Conservation (phyloP, 1,139 yeast genomes). For the Debaryomyces sp. region DNA sequence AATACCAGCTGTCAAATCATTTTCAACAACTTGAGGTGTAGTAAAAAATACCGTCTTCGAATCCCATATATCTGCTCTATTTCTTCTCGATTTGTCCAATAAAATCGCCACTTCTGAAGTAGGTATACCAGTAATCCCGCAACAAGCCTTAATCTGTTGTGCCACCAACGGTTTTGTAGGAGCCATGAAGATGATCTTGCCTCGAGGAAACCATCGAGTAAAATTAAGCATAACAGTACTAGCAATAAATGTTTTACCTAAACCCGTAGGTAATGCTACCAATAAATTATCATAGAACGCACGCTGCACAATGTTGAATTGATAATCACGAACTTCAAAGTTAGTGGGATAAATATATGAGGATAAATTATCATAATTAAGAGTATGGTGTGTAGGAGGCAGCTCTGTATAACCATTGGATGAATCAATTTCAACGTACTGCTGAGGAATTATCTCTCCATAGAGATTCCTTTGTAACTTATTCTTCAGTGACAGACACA, state of each 20-base stretch:
- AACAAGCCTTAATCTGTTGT: constrained; percentile 93
- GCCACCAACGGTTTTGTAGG: constrained; percentile 97
- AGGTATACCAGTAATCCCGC: constrained; percentile 85
- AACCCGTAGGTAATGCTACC: constrained; percentile 95
- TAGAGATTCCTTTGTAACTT: constrained; percentile 6
- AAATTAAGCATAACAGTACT: constrained; percentile 91
- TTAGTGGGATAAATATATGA: constrained; percentile 85
- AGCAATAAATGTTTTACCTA: constrained; percentile 97
- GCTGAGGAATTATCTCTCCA: constrained; percentile 7
- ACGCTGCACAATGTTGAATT: constrained; percentile 71
- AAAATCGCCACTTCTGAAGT: constrained; percentile 76
- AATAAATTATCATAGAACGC: constrained; percentile 75
- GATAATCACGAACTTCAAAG: constrained; percentile 83
- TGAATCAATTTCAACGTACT: constrained; percentile 1
- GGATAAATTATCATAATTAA: constrained; percentile 40
- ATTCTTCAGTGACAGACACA: background rate
- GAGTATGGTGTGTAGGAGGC: constrained; percentile 53
- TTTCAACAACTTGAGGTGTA: constrained; percentile 95
- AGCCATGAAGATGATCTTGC: constrained; percentile 90
- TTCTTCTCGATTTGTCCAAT: constrained; percentile 66
- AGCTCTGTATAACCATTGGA: background rate
- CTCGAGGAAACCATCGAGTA: constrained; percentile 76
- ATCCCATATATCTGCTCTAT: constrained; percentile 76
- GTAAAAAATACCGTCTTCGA: constrained; percentile 82
- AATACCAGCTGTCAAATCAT: constrained; percentile 76